Evolutionary conservation across 1,139 yeast species (phyloP), one percentile per base, ranked within the genome.

Genomic region (Ogataea hybrid): DNA sequence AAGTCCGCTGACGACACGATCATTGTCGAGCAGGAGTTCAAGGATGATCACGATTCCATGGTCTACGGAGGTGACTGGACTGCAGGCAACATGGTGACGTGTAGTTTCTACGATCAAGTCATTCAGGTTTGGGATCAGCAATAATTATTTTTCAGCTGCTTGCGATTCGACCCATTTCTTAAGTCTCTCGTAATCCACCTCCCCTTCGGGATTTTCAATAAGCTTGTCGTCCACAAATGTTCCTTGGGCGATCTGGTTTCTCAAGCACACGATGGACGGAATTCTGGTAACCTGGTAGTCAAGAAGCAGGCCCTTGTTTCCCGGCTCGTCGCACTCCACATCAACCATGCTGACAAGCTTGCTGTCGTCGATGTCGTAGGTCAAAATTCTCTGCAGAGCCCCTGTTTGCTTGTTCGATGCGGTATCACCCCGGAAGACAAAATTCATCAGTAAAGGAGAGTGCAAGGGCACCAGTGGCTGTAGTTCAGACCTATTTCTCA

Each of bases 41-140:
- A 81, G 49, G 75, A 75, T 22, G 85, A 84, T 18, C 97, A 92
- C 60, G 82, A 80, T 36, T 87, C 96, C 51, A 92, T 92, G 88
- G 89, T 92, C 41, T 92, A 92, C 57, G 97, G 97, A 0, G 96
- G 95, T 4, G 96, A 86, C 58, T 89, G 97, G 96, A 67, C 75
- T 9, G 60, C 59, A 1, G 68, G 69, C 14, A 57, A 56, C 17
- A 73, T 84, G 3, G 82, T 79, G 3, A 89, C 96, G 1, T 89
- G 97, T 59, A 87, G 96, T 41, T 92, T 92, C 61, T 92, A 92
- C 64, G 98, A 92, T 62, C 76, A 77, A 46, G 78, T 84, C 18
- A 75, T 90, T 2, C 95, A 88, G 53, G 61, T 73, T 27, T 90
- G 97, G 97, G 28, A 46, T 21, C 3, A 68, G 69, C 22, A 44